phyloP scores from a whole-genome alignment of 2,329 filamentous ascomycete species.

The Aspergillus viridinutans region DNA sequence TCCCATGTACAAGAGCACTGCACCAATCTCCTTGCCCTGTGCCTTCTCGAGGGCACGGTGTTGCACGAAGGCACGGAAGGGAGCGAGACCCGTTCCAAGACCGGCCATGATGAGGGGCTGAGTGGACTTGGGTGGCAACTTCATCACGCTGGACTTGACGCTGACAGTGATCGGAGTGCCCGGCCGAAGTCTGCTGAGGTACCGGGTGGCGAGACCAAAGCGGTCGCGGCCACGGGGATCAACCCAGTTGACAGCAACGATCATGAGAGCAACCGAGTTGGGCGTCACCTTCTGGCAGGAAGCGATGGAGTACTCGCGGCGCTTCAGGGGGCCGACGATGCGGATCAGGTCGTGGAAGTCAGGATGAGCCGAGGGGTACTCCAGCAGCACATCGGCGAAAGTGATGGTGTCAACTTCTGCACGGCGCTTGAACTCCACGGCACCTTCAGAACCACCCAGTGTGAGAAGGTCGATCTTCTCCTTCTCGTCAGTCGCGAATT shows the following conservation, averaged over 20 bases:
- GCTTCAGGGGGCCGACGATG: slow-evolving; percentile 88
- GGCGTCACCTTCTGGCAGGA: slow-evolving; percentile 94
- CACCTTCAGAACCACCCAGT: slow-evolving; percentile 73
- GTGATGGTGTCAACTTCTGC: slow-evolving; percentile 87
- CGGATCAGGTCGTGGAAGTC: slow-evolving; percentile 81
- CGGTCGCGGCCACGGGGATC: slow-evolving; percentile 82
- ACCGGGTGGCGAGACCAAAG: slow-evolving; percentile 88
- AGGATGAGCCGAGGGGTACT: slow-evolving; percentile 86
- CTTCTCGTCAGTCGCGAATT: slow-evolving; percentile 75
- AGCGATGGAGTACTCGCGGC: slow-evolving; percentile 97
- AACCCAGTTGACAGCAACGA: slow-evolving; percentile 95
- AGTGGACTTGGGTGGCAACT: slow-evolving; percentile 81
- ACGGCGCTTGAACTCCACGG: slow-evolving; percentile 85
- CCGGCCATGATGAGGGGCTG: slow-evolving; percentile 98
- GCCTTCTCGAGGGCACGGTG: slow-evolving; percentile 97
- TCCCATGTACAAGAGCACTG: slow-evolving; percentile 93
- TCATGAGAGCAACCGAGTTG: slow-evolving; percentile 85
- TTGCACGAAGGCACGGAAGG: slow-evolving; percentile 98
- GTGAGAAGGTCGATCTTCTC: slow-evolving; percentile 77
- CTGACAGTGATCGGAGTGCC: slow-evolving; percentile 82
- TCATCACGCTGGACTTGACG: slow-evolving; percentile 98
- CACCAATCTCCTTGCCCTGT: slow-evolving; percentile 91
- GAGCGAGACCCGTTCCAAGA: slow-evolving; percentile 93
- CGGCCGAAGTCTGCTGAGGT: slow-evolving; percentile 70
- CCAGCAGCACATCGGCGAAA: slow-evolving; percentile 82